phyloP scores from a whole-genome alignment of 352 stramenopile genomes.

The Blastocystis sp. region DNA sequence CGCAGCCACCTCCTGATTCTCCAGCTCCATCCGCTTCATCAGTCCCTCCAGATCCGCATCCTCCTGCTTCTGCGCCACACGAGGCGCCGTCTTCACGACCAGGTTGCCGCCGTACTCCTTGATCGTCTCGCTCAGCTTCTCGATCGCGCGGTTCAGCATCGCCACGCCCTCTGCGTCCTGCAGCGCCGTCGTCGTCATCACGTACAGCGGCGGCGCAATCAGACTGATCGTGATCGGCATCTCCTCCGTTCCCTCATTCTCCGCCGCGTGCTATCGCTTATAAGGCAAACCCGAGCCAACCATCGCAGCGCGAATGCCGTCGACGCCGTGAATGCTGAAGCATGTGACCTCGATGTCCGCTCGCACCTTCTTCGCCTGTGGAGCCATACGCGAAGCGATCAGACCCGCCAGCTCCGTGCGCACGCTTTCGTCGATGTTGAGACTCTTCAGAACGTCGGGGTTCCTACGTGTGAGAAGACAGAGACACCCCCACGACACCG shows the following conservation, averaged over 20 bases:
- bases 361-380: conserved; percentile 96
- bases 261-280: conserved; percentile 62
- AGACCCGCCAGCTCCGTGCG: conserved; percentile 81
- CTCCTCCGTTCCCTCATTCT: conserved; percentile 74
- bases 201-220: conserved; percentile 96
- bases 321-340: conserved; percentile 97
- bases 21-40: conserved; percentile 93
- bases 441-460: conserved; percentile 74
- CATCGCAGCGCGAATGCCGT: conserved; percentile 89
- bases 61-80: conserved; percentile 75
- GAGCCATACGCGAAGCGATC: conserved; percentile 87
- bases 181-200: conserved; percentile 93
- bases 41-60: conserved; percentile 95
- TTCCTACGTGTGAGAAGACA: conserved; percentile 57
- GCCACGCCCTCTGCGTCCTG: conserved; percentile 92
- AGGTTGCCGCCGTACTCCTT: conserved; percentile 83
- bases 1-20: conserved; percentile 93
- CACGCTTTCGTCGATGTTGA: conserved; percentile 75
- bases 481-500: conserved; percentile 64
- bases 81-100: conserved; percentile 60
- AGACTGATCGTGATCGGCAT: conserved; percentile 93
- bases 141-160: conserved; percentile 86
- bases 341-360: conserved; percentile 98
- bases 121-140: conserved; percentile 82
- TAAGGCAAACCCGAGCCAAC: conserved; percentile 60